phyloP scores from a whole-genome alignment of 305 asterid species.

The Rubia tinctorum region DNA sequence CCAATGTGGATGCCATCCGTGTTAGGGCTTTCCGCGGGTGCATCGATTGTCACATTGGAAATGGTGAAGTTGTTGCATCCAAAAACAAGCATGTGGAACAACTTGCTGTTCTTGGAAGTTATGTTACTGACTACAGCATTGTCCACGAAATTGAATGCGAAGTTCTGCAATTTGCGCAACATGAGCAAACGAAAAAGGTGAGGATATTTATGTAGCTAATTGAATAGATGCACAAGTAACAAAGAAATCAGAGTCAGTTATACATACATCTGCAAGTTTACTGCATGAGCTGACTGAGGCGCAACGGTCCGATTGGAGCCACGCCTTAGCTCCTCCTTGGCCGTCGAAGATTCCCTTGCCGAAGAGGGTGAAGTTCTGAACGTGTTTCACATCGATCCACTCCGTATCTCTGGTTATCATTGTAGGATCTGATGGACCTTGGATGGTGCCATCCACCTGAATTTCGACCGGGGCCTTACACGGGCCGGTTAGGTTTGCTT shows the following conservation, averaged over 20 bases:
- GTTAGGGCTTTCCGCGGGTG: constrained; percentile 48
- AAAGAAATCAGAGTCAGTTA: too few species aligned
- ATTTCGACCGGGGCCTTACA: constrained; percentile 18
- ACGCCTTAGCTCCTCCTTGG: constrained; percentile 11
- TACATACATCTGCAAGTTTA: constrained; percentile 13
- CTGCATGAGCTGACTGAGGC: background rate
- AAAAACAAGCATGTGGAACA: constrained; percentile 40
- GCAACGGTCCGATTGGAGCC: constrained; percentile 10
- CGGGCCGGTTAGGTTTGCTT: constrained; percentile 24
- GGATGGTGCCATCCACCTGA: constrained; percentile 10
- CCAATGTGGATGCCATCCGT: constrained; percentile 65
- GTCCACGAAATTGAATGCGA: constrained; percentile 45
- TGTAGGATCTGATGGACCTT: background rate
- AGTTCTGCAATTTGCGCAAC: constrained; percentile 22
- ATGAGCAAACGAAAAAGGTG: too few species aligned
- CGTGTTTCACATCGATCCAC: constrained; percentile 9
- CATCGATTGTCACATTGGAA: constrained; percentile 19
- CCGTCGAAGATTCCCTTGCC: constrained; percentile 21
- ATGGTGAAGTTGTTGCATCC: constrained; percentile 43
- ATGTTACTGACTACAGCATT: constrained; percentile 33
- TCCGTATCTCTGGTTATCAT: background rate
- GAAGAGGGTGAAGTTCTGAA: background rate
- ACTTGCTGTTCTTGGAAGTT: constrained; percentile 52
- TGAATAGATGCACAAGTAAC: too few species aligned
- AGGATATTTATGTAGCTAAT: too few species aligned